Evolutionary conservation across 768 basidiomycete genomes (phyloP), one percentile per base, ranked within the genome.

Genomic region (Goffeauzyma gilvescens): DNA sequence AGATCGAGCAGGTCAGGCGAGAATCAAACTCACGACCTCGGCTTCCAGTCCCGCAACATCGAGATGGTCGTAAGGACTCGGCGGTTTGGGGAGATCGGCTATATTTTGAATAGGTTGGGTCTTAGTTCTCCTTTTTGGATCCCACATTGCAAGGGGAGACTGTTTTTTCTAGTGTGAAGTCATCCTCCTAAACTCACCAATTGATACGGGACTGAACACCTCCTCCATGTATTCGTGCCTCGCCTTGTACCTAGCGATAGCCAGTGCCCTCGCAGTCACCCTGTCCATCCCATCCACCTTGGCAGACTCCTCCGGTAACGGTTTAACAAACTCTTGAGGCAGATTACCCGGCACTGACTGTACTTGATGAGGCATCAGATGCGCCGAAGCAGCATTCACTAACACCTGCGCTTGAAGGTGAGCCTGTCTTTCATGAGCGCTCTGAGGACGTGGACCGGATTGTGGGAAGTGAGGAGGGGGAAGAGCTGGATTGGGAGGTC

Each of bases 141-240:
- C n/a, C n/a, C n/a, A n/a, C n/a, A n/a, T n/a, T n/a, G n/a, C n/a
- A n/a, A n/a, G n/a, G n/a, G n/a, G n/a, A n/a, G 10, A 30, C 3
- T 13, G 2, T 14, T 8, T 27, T 26, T 10, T 28, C 7, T 5
- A 21, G 7, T 12, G 5, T 23, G 30, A 18, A 1, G 5, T 17
- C n/a, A 13, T 5, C 10, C 7, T 9, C 8, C 3, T 5, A 41
- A 3, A 14, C 40, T 13, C 17, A 41, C 40, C 40, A 32, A 41
- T 14, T 12, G 40, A 41, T 14, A 41, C 25, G 6, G 40, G 30
- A 23, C 30, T 32, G 15, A 41, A 32, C 20, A 41, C 21, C n/a
- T 41, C 40, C 14, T 41, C 33, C 40, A 41, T 41, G 30, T 32
- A 41, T 27, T 18, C 24, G 25, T 41, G 40, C 40, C 40, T 28